A percentile compares a stretch with the other conserved stretches of the same genome.
Evolutionary conservation across 768 basidiomycete genomes (phyloP).

Genomic region (Russula griseocarnosa): DNA sequence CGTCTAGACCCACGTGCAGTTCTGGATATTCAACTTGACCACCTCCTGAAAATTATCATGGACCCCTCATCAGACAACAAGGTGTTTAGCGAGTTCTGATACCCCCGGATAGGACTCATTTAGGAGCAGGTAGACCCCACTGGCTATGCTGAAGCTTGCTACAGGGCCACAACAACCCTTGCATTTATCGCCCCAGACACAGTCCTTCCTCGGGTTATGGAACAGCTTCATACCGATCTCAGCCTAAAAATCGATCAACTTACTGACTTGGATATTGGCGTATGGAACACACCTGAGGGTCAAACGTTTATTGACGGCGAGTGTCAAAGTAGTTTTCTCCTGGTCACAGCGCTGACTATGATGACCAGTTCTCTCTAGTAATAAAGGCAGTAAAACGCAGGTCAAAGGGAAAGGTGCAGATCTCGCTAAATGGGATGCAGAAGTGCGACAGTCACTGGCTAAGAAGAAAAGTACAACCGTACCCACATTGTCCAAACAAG

Average conservation of each 20-base stretch:
- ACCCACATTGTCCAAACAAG: slow-evolving; percentile 69
- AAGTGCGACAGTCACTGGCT: slow-evolving; percentile 80
- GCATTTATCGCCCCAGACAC: slow-evolving; percentile 71
- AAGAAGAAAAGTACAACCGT: slow-evolving; percentile 63
- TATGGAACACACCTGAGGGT: slow-evolving; percentile 86
- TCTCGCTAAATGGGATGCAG: slow-evolving; percentile 92
- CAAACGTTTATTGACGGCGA: slow-evolving; percentile 75
- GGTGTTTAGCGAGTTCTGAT: slow-evolving; percentile 36
- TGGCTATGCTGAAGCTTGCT: slow-evolving; percentile 53
- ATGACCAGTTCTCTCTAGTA: slow-evolving; percentile 58
- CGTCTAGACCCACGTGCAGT: slow-evolving; percentile 62
- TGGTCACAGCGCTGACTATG: background rate
- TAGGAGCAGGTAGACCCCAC: slow-evolving; percentile 2
- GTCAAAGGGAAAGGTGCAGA: slow-evolving; percentile 85
- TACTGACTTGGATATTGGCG: slow-evolving; percentile 68
- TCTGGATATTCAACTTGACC: slow-evolving; percentile 48
- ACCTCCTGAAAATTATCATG: slow-evolving; percentile 37
- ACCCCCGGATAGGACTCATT: background rate
- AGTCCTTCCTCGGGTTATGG: slow-evolving; percentile 66
- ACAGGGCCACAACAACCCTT: slow-evolving; percentile 68
- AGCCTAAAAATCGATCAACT: slow-evolving; percentile 55
- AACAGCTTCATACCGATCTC: slow-evolving; percentile 64
- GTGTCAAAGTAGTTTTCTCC: background rate
- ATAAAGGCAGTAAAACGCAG: slow-evolving; percentile 49
- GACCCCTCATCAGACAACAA: slow-evolving; percentile 21